These are phyloP conservation scores for Trichomonascus vanleenenianus DNA, from an alignment of 805 yeast species.

Conservation along the genomic window DNA sequence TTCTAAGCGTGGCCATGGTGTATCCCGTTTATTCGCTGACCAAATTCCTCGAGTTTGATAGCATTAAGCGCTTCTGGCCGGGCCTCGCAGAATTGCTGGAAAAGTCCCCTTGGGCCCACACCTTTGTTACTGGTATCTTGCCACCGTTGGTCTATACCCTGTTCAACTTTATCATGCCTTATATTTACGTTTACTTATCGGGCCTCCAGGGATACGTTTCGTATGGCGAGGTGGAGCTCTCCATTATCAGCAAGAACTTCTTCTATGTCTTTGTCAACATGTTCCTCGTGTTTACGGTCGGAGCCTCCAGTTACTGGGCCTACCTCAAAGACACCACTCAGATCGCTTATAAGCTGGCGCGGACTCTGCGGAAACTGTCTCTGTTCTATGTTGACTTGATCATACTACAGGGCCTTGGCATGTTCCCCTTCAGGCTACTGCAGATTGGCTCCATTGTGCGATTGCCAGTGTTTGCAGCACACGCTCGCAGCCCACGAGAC, in stretches of 20 bases:
- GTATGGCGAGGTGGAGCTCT: conserved; percentile 84
- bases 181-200: conserved; percentile 75
- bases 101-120: conserved; percentile 61
- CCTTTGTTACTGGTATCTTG: conserved; percentile 75
- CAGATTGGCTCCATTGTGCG: conserved; percentile 70
- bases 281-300: conserved; percentile 86
- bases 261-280: conserved; percentile 90
- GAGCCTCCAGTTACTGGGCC: conserved; percentile 75
- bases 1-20: conserved; percentile 64
- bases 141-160: conserved; percentile 89
- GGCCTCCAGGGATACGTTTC: conserved; percentile 83
- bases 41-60: conserved; percentile 66
- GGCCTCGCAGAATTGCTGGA: conserved; percentile 60
- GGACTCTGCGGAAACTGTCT: conserved; percentile 69
- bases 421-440: conserved; percentile 82
- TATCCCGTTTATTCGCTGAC: conserved; percentile 83
- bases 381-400: conserved; percentile 86
- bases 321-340: conserved; percentile 81
- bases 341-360: conserved; percentile 79
- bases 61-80: conserved; percentile 79
- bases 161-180: conserved; percentile 77
- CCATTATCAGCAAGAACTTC: conserved; percentile 86
- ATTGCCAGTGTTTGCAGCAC: conserved; percentile 58
- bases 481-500: conserved; percentile 78
- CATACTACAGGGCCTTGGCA: conserved; percentile 72